A percentile compares a stretch with the other conserved stretches of the same genome.
These are phyloP conservation scores for Miamiensis avidus DNA, from an alignment of 169 alveolate species.

Conservation along the genomic window DNA sequence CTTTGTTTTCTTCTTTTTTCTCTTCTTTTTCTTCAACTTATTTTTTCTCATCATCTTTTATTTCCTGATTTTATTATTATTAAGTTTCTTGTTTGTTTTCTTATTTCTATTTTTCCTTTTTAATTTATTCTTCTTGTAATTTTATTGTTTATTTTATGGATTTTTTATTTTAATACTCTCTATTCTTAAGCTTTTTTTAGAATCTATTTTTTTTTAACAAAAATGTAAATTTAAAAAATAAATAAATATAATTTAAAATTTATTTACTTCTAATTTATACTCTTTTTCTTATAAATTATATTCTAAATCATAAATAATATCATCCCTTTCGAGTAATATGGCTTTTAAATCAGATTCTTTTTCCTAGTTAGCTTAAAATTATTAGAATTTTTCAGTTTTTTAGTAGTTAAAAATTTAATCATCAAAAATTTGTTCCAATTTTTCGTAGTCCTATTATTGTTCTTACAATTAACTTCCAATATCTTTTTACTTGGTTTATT, in stretches of 20 bases:
- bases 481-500: constrained; percentile 7
- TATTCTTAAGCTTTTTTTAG: background rate
- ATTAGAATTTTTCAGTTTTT: constrained; percentile 14
- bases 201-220: background rate
- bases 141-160: constrained; percentile 10
- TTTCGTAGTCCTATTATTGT: background rate
- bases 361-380: constrained; percentile 6
- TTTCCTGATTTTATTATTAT: background rate
- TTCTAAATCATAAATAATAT: constrained; percentile 9
- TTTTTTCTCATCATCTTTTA: background rate
- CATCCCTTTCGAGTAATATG: constrained; percentile 8
- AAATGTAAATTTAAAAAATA: too few relatives aligned
- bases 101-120: constrained; percentile 5
- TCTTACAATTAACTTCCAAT: constrained; percentile 3
- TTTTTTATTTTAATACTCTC: background rate
- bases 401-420: background rate
- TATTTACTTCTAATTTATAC: background rate
- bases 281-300: background rate
- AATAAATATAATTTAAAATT: too few relatives aligned
- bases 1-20: constrained; percentile 1
- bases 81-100: constrained; percentile 2
- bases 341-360: constrained; percentile 7
- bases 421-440: constrained; percentile 12
- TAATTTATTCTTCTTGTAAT: background rate
- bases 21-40: too few relatives aligned